Evolutionary conservation across 2,329 filamentous ascomycete species (phyloP).

Genomic region (Cladosporium colombiae): DNA sequence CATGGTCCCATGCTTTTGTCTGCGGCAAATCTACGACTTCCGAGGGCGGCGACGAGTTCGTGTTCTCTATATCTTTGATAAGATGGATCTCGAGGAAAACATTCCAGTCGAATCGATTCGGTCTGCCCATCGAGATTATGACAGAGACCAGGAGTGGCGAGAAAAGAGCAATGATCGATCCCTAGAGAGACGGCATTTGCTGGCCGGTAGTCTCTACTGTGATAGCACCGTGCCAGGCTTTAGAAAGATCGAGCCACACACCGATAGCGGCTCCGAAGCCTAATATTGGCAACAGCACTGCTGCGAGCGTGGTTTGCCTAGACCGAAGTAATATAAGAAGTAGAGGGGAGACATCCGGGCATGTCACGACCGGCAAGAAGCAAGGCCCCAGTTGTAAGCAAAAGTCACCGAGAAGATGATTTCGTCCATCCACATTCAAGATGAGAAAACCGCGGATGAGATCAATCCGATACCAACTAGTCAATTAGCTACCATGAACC

Average conservation of each 20-base stretch:
- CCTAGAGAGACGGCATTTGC: constrained; percentile 47
- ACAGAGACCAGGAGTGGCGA: constrained; percentile 25
- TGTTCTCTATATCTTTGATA: neutral
- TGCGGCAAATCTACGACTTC: neutral
- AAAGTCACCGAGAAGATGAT: neutral
- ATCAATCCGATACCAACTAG: neutral
- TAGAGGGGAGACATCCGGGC: too few species aligned
- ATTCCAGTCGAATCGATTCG: too few species aligned
- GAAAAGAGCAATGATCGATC: constrained; percentile 48
- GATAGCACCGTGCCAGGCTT: constrained; percentile 41
- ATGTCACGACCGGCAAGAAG: too few species aligned
- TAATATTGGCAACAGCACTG: too few species aligned
- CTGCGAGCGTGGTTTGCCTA: too few species aligned
- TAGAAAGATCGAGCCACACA: too few species aligned
- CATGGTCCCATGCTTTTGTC: neutral
- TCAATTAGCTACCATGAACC: neutral
- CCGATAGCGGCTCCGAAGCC: too few species aligned
- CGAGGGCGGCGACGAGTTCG: neutral
- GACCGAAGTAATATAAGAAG: too few species aligned
- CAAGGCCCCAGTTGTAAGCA: neutral
- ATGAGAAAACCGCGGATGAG: neutral
- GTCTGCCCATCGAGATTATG: too few species aligned
- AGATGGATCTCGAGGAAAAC: neutral
- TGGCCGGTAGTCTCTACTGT: constrained; percentile 45
- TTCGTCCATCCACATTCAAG: neutral